Evolutionary conservation across 768 basidiomycete genomes (phyloP).

Genomic region (Collybiopsis confluens): DNA sequence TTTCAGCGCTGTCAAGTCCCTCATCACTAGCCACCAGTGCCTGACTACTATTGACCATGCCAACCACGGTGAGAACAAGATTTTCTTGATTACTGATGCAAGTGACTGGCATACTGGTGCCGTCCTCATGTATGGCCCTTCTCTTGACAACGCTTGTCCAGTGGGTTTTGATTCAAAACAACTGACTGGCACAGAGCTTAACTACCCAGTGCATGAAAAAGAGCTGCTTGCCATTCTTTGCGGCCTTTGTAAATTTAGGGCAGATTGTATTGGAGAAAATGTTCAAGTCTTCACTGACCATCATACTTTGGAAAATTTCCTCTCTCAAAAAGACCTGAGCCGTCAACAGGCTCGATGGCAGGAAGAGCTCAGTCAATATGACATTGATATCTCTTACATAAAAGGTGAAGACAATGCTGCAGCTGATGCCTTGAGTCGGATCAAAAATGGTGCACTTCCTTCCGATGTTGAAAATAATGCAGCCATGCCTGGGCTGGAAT

Average conservation of each 20-base stretch:
- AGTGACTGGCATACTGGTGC: slow-evolving; percentile 22
- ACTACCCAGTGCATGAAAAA: slow-evolving; percentile 25
- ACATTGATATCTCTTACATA: slow-evolving; percentile 24
- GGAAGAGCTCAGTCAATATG: slow-evolving; percentile 23
- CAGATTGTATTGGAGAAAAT: slow-evolving; percentile 11
- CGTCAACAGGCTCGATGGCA: slow-evolving; percentile 22
- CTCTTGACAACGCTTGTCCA: slow-evolving; percentile 23
- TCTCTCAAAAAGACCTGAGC: slow-evolving; percentile 20
- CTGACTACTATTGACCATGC: slow-evolving; percentile 28
- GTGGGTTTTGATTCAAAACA: slow-evolving; percentile 22
- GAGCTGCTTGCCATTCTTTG: slow-evolving; percentile 27
- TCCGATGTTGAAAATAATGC: neutral
- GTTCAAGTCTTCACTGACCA: slow-evolving; percentile 28
- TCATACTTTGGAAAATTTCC: slow-evolving; percentile 23
- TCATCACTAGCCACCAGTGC: slow-evolving; percentile 21
- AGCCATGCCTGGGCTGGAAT: neutral
- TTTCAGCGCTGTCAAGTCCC: slow-evolving; percentile 23
- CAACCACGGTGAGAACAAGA: slow-evolving; percentile 21
- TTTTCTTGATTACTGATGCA: slow-evolving; percentile 27
- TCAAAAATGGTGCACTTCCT: neutral
- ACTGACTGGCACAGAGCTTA: slow-evolving; percentile 17
- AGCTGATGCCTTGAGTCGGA: slow-evolving; percentile 21
- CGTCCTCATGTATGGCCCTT: slow-evolving; percentile 20
- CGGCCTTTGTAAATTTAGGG: slow-evolving; percentile 15
- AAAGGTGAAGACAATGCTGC: slow-evolving; percentile 21